Evolutionary conservation across 2,329 filamentous ascomycete species (phyloP).

Genomic region (Aspergillus ibericus): DNA sequence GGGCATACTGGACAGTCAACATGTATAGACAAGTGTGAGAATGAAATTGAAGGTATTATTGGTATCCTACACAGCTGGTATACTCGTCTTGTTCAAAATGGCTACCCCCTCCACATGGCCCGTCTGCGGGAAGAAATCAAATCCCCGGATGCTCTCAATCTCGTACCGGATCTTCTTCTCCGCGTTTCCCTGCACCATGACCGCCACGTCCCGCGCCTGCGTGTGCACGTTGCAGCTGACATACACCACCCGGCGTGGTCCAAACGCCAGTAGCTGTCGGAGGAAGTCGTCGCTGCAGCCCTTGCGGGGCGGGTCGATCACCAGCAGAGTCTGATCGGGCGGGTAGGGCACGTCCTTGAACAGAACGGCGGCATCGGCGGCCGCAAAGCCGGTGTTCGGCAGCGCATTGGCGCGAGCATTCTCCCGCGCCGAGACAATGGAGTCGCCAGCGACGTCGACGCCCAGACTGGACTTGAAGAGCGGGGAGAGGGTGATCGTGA

Average conservation of each 20-base stretch:
- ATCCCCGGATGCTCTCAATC: constrained; percentile 87
- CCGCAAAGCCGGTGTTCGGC: constrained; percentile 76
- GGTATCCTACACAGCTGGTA: neutral
- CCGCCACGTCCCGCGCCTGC: constrained; percentile 88
- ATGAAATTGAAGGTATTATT: neutral
- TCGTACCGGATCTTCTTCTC: constrained; percentile 60
- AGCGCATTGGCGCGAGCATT: constrained; percentile 81
- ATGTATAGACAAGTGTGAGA: neutral
- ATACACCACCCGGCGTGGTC: constrained; percentile 79
- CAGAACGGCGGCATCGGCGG: constrained; percentile 79
- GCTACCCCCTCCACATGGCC: constrained; percentile 67
- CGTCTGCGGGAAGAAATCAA: constrained; percentile 95
- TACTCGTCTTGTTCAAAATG: constrained; percentile 49
- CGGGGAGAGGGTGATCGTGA: constrained; percentile 87
- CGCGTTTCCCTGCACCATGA: constrained; percentile 69
- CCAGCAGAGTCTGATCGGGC: constrained; percentile 81
- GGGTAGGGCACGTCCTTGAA: constrained; percentile 76
- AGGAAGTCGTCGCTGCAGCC: constrained; percentile 88
- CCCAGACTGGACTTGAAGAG: constrained; percentile 79
- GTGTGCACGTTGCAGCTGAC: constrained; percentile 98
- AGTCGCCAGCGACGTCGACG: constrained; percentile 81
- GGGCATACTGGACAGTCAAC: no score
- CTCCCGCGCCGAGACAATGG: constrained; percentile 72
- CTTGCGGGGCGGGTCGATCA: constrained; percentile 95
- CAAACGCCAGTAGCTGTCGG: constrained; percentile 73